Evolutionary conservation across 177 flowering plant species (phyloP), one percentile per base, ranked within the genome.

Genomic region (Telopea speciosissima): DNA sequence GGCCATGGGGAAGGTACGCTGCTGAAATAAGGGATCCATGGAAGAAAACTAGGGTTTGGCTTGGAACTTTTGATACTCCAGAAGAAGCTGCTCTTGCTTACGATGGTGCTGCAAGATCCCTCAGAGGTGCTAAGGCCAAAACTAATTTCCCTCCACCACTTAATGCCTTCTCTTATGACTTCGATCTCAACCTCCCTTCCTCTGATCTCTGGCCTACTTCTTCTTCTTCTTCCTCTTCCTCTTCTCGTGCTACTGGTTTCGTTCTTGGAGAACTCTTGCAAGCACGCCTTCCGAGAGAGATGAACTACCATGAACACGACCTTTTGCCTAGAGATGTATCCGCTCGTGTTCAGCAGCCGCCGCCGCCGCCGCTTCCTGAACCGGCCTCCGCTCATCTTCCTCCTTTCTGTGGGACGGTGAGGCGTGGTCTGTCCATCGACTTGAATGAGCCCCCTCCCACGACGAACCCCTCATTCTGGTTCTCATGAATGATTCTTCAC

Each of bases 1-100:
- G 97, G 76, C 97, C 96, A 22, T 89, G 93, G 96, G 92, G 96
- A 3, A 73, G 93, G 2, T 90, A 89, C 79, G 96, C 93, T 0
- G 96, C 96, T 1, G 96, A 90, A 76, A 90, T 90, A 54, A 79
- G 96, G 7, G 94, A 88, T 33, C 94, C 94, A 0, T 88, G 88
- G 86, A 89, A 88, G 75, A 89, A 88, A 71, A 89, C 91, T 1
- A 70, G 94, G 56, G 91, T 89, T 40, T 88, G 94, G 94, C 71
- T 89, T 10, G 91, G 94, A 3, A 88, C 94, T 14, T 89, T 86
- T 72, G 91, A 89, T 79, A 87, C 93, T 0, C 90, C 93, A 1
- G 90, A 85, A 63, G 91, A 89, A 76, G 93, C 93, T 8, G 94
- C 94, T 8, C 69, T 84, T 24, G 94, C 94, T 10, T 89, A 89